phyloP scores from a whole-genome alignment of 164 flowering plant species.

The Liquidambar formosana region DNA sequence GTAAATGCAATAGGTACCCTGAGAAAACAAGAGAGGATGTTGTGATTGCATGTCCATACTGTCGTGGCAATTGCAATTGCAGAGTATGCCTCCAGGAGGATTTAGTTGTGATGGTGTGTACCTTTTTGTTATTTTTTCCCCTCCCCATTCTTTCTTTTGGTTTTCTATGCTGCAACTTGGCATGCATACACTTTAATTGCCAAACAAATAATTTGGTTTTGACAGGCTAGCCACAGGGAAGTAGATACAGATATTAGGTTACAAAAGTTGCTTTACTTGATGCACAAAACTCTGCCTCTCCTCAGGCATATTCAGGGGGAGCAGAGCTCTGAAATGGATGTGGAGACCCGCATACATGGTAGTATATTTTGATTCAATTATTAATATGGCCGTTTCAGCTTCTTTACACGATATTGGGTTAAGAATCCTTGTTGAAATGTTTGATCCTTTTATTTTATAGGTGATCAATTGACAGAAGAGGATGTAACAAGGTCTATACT shows the following conservation, averaged over 20 bases:
- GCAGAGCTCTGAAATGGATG: constrained; percentile 54
- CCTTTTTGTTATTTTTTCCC: background rate
- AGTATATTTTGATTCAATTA: constrained; percentile 2
- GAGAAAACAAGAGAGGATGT: constrained; percentile 49
- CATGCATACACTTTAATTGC: background rate
- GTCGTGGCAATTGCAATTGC: constrained; percentile 83
- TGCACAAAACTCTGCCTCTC: constrained; percentile 59
- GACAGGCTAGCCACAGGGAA: constrained; percentile 40
- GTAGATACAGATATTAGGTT: constrained; percentile 37
- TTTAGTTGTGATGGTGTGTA: constrained; percentile 33
- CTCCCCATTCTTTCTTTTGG: background rate
- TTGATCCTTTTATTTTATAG: constrained; percentile 26
- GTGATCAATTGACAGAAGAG: constrained; percentile 39
- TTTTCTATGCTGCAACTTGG: background rate
- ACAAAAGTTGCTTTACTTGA: constrained; percentile 54
- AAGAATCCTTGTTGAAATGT: background rate
- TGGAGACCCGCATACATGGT: constrained; percentile 60
- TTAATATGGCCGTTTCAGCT: background rate
- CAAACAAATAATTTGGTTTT: constrained; percentile 8
- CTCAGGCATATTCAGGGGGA: constrained; percentile 57
- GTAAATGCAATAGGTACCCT: constrained; percentile 58
- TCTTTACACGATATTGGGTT: background rate
- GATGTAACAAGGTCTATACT: constrained; percentile 38
- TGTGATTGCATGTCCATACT: constrained; percentile 61
- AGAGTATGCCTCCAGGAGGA: constrained; percentile 59